Evolutionary conservation across 768 basidiomycete species (phyloP).

Genomic region (Suillus alpinus): DNA sequence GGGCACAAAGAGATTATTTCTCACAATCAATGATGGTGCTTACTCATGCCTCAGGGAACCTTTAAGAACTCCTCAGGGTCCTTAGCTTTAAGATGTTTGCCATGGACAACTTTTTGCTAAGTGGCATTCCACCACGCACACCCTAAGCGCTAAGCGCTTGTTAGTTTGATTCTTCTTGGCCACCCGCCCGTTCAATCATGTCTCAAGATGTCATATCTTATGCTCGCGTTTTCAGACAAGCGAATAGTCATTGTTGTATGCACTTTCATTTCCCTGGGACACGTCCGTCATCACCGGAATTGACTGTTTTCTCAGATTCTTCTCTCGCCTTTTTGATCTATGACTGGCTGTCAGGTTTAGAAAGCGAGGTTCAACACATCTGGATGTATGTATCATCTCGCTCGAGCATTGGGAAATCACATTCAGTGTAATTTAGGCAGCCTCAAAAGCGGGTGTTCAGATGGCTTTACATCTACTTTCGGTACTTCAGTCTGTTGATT

Average conservation of each 20-base stretch:
- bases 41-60: not conserved
- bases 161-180: not conserved
- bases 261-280: not conserved
- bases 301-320: not conserved
- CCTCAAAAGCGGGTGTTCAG: conserved; percentile 19
- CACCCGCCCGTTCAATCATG: not conserved
- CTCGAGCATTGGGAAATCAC: conserved; percentile 4
- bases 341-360: conserved; percentile 22
- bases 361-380: conserved; percentile 23
- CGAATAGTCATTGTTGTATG: conserved; percentile 16
- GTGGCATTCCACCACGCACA: not conserved
- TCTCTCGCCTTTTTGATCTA: conserved; percentile 19
- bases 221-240: not conserved
- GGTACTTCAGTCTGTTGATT: conserved; percentile 17
- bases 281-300: not conserved
- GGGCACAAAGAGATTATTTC: not conserved
- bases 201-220: not conserved
- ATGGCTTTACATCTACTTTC: conserved; percentile 30
- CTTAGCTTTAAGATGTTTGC: not conserved
- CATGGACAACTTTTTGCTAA: not conserved
- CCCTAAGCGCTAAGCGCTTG: not conserved
- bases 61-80: not conserved
- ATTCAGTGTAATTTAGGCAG: conserved; percentile 17
- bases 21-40: not conserved
- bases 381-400: not conserved